A percentile compares a stretch with the other conserved stretches of the same genome.
Conservation (phyloP, 2,329 filamentous ascomycete species). For the Trichophyton mentagrophytes region DNA sequence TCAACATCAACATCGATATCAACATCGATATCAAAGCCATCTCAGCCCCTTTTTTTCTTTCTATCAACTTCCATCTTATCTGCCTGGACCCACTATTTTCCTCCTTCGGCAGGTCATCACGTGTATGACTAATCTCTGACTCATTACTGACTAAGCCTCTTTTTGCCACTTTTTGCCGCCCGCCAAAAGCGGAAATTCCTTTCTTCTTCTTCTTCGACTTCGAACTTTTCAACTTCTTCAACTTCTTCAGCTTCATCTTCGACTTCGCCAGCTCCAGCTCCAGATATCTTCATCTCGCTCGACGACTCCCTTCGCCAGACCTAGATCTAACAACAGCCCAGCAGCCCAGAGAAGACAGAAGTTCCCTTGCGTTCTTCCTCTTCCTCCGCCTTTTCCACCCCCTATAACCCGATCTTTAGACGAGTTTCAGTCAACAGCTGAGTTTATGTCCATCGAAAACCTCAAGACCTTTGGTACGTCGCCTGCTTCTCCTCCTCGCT, state of each 20-base stretch:
- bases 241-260: neutral
- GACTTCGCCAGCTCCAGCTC: neutral
- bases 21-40: too few species aligned
- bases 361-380: conserved; percentile 9
- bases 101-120: neutral
- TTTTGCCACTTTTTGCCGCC: conserved; percentile 5
- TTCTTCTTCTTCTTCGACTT: conserved; percentile 5
- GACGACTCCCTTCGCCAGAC: neutral
- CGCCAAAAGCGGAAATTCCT: neutral
- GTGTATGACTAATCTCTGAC: neutral
- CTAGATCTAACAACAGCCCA: neutral
- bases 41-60: neutral
- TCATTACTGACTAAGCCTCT: conserved; percentile 5
- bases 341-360: neutral
- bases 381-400: conserved; percentile 16
- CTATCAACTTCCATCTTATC: neutral
- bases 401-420: conserved; percentile 28
- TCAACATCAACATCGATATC: too few species aligned
- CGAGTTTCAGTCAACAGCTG: conserved; percentile 50
- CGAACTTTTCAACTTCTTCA: neutral
- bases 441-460: conserved; percentile 99
- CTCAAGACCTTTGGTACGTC: conserved; percentile 84
- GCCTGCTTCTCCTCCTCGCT: neutral
- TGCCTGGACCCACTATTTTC: neutral
- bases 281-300: neutral